Conservation (phyloP, 2,329 filamentous ascomycete species). For the Pseudogymnoascus sp. region DNA sequence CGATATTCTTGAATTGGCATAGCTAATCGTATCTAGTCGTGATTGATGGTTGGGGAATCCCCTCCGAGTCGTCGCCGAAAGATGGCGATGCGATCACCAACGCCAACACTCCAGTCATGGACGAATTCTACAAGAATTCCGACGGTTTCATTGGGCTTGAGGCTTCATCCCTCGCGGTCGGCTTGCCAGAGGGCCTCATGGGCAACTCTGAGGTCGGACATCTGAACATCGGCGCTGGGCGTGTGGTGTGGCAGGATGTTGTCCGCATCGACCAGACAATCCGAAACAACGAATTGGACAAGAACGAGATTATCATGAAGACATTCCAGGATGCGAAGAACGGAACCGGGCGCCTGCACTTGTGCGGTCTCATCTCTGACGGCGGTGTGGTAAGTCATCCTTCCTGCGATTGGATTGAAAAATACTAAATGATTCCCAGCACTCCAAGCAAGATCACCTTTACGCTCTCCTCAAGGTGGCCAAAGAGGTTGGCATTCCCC, state of each 20-base stretch:
- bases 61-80: conserved; percentile 71
- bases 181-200: conserved; percentile 94
- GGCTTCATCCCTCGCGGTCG: conserved; percentile 91
- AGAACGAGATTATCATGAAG: conserved; percentile 36
- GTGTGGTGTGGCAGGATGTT: conserved; percentile 97
- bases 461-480: conserved; percentile 82
- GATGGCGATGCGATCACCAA: conserved; percentile 93
- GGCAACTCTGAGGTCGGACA: conserved; percentile 98
- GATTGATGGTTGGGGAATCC: conserved; percentile 97
- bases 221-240: conserved; percentile 94
- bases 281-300: conserved; percentile 42
- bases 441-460: conserved; percentile 92
- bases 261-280: conserved; percentile 92
- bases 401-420: neutral
- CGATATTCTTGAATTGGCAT: conserved; percentile 50
- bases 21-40: conserved; percentile 70
- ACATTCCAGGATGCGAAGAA: conserved; percentile 75
- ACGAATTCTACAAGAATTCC: conserved; percentile 73
- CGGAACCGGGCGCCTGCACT: conserved; percentile 85
- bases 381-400: conserved; percentile 68
- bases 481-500: conserved; percentile 77
- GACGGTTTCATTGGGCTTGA: conserved; percentile 90
- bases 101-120: conserved; percentile 91
- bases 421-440: conserved; percentile 39
- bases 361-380: conserved; percentile 87